Evolutionary conservation across 2,329 filamentous ascomycete species (phyloP).

Genomic region (Nothomitra cinnamomea): DNA sequence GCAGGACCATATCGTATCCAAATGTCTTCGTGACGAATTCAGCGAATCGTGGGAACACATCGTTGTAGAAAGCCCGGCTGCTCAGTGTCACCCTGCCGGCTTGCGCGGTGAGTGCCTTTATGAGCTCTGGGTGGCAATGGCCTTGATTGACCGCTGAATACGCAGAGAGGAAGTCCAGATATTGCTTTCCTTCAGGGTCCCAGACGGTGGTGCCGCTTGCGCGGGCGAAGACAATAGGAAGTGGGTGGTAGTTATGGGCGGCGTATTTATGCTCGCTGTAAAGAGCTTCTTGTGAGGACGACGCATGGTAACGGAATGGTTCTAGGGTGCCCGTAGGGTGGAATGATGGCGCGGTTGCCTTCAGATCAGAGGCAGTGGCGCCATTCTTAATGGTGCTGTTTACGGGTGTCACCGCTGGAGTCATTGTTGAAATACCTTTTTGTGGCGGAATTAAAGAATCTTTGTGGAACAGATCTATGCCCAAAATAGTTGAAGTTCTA

Average conservation of each 20-base stretch:
- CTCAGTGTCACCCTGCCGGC: conserved; percentile 79
- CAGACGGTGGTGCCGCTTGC: conserved; percentile 79
- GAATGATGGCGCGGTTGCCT: conserved; percentile 26
- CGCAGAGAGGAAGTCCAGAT: conserved; percentile 93
- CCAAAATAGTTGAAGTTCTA: too few species aligned
- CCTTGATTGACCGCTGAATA: conserved; percentile 98
- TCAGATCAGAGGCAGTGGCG: conserved; percentile 11
- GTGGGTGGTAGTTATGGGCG: conserved; percentile 96
- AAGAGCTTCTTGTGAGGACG: conserved; percentile 67
- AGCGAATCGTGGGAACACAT: conserved; percentile 92
- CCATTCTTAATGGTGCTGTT: conserved; percentile 8
- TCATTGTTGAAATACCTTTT: conserved; percentile 8
- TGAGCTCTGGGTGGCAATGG: conserved; percentile 90
- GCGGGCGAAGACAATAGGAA: conserved; percentile 81
- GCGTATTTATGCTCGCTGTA: conserved; percentile 66
- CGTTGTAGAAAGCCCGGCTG: conserved; percentile 92
- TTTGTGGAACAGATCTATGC: too few species aligned
- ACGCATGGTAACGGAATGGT: conserved; percentile 46
- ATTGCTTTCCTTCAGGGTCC: conserved; percentile 91
- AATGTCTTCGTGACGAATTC: conserved; percentile 81
- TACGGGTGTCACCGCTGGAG: conserved; percentile 15
- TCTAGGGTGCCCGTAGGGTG: conserved; percentile 20
- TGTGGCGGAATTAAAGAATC: too few species aligned
- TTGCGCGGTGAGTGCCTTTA: conserved; percentile 80
- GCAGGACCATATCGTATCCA: conserved; percentile 93